Conservation (phyloP, 2,329 filamentous ascomycete genomes). For the Aspergillus versicolor region DNA sequence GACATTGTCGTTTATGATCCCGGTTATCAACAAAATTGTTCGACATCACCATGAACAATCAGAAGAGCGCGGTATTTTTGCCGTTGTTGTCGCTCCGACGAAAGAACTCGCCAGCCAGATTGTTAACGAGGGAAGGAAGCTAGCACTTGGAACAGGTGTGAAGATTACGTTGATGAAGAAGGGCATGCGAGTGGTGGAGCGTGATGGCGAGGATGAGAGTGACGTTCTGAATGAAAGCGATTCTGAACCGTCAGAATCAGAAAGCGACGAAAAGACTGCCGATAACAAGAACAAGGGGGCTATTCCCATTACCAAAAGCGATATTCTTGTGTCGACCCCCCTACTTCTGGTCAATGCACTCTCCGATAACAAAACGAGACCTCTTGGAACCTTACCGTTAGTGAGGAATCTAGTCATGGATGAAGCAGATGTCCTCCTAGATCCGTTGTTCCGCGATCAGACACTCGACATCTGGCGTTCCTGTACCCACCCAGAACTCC, state of each 20-base stretch:
- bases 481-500: constrained; percentile 68
- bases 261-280: constrained; percentile 27
- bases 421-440: constrained; percentile 91
- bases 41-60: constrained; percentile 51
- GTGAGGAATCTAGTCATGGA: constrained; percentile 79
- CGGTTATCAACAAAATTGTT: constrained; percentile 74
- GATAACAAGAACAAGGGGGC: constrained; percentile 29
- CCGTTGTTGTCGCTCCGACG: constrained; percentile 74
- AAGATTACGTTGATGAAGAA: constrained; percentile 82
- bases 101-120: constrained; percentile 81
- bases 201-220: constrained; percentile 40
- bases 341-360: constrained; percentile 75
- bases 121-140: constrained; percentile 76
- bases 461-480: constrained; percentile 81
- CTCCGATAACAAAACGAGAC: constrained; percentile 46
- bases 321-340: constrained; percentile 79
- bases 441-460: constrained; percentile 85
- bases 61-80: constrained; percentile 60
- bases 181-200: constrained; percentile 68
- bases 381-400: constrained; percentile 56
- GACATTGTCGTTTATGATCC: constrained; percentile 88
- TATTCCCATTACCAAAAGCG: constrained; percentile 64
- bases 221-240: constrained; percentile 41
- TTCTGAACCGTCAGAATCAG: constrained; percentile 39
- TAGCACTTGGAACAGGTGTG: constrained; percentile 73